A percentile compares a stretch with the other conserved stretches of the same genome.
phyloP scores from a whole-genome alignment of 768 basidiomycete species.

The Sarcodon aspratus region DNA sequence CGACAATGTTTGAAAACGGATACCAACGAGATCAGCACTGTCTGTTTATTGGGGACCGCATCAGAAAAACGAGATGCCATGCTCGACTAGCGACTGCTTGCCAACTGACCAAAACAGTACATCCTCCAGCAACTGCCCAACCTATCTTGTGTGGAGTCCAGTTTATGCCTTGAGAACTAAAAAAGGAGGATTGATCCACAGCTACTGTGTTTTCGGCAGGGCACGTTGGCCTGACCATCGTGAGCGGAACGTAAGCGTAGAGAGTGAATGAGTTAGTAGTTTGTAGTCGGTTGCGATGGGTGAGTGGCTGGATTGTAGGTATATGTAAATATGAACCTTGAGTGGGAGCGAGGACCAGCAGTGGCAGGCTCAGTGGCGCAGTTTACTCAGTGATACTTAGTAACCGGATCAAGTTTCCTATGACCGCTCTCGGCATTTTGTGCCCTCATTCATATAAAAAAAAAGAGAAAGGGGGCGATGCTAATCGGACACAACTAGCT shows the following conservation, averaged over 20 bases:
- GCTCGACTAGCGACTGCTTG: background rate
- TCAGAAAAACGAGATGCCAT: background rate
- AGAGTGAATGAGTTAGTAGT: too few relatives aligned
- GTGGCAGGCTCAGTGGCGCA: too few relatives aligned
- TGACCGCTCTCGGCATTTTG: too few relatives aligned
- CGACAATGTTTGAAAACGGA: slow-evolving; percentile 52
- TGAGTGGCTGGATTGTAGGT: too few relatives aligned
- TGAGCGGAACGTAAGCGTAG: background rate
- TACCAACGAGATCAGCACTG: slow-evolving; percentile 45
- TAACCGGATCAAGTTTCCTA: too few relatives aligned
- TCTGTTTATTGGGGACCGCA: slow-evolving; percentile 23
- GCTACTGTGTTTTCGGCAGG: slow-evolving; percentile 36
- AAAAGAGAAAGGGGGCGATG: too few relatives aligned
- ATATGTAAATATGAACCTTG: too few relatives aligned
- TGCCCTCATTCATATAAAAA: too few relatives aligned
- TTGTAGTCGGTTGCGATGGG: too few relatives aligned
- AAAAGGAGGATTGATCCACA: slow-evolving; percentile 54
- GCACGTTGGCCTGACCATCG: slow-evolving; percentile 19
- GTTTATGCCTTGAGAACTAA: slow-evolving; percentile 38
- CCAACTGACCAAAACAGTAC: slow-evolving; percentile 38
- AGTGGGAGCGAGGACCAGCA: too few relatives aligned
- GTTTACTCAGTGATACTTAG: too few relatives aligned
- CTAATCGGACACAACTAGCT: too few relatives aligned
- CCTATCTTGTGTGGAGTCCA: slow-evolving; percentile 61
- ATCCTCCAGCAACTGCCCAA: slow-evolving; percentile 62